These are phyloP conservation scores for Diaporthe amygdali DNA, from an alignment of 2,329 filamentous ascomycete species.

Conservation along the genomic window DNA sequence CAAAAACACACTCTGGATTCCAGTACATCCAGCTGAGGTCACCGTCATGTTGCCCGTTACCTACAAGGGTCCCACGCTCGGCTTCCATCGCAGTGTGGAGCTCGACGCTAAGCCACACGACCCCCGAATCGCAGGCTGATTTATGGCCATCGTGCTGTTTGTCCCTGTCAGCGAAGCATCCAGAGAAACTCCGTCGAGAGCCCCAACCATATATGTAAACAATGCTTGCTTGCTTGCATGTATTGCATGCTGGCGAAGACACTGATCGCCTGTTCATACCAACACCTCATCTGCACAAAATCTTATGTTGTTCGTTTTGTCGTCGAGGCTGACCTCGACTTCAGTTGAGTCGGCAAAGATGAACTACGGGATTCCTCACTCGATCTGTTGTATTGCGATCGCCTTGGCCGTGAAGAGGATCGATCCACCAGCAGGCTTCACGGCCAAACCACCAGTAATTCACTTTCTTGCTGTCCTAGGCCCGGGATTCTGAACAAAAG, in stretches of 20 bases:
- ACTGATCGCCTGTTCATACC: background rate
- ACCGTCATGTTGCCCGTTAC: background rate
- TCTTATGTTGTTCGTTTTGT: no score
- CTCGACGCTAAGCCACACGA: background rate
- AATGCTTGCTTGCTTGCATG: background rate
- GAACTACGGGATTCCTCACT: background rate
- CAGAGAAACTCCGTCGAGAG: background rate
- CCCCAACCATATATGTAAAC: background rate
- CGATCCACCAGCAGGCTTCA: background rate
- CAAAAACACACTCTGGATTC: background rate
- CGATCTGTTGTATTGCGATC: background rate
- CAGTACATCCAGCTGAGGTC: background rate
- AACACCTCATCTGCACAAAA: background rate
- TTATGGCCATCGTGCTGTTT: background rate
- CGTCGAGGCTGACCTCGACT: background rate
- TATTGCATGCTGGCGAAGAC: background rate
- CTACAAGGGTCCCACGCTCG: background rate
- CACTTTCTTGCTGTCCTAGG: background rate
- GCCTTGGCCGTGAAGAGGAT: background rate
- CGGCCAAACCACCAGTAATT: background rate
- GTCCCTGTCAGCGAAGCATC: background rate
- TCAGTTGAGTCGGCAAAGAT: background rate
- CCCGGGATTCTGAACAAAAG: background rate
- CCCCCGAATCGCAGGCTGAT: no score
- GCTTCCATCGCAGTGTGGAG: background rate